Percentiles rank a stretch among this genome's conserved stretches.
These are phyloP conservation scores for Exophiala bonariae DNA, from an alignment of 2,329 filamentous ascomycete genomes.

Conservation along the genomic window DNA sequence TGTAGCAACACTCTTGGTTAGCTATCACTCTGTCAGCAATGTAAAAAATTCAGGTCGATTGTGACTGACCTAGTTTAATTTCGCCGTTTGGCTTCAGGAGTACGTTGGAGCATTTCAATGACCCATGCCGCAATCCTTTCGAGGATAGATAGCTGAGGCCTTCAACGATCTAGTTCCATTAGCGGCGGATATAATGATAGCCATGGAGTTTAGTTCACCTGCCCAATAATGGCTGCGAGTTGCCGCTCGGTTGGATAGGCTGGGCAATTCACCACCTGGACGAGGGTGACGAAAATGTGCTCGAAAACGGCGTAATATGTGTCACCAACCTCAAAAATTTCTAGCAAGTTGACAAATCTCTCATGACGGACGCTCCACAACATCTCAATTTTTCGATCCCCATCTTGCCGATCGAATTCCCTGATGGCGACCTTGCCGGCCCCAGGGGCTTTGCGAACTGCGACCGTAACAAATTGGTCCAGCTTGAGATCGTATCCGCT, in stretches of 20 bases:
- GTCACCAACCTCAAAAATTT: slow-evolving; percentile 17
- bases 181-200: slow-evolving; percentile 7
- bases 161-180: slow-evolving; percentile 26
- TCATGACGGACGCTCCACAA: slow-evolving; percentile 12
- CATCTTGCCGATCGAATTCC: slow-evolving; percentile 8
- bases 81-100: slow-evolving; percentile 29
- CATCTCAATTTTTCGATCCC: slow-evolving; percentile 12
- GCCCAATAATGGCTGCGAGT: slow-evolving; percentile 25
- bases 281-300: slow-evolving; percentile 20
- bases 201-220: slow-evolving; percentile 20
- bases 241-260: slow-evolving; percentile 21
- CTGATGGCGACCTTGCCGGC: slow-evolving; percentile 23
- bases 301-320: slow-evolving; percentile 15
- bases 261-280: slow-evolving; percentile 22
- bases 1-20: slow-evolving; percentile 3
- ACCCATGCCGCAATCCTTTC: slow-evolving; percentile 26
- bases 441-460: slow-evolving; percentile 10
- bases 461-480: slow-evolving; percentile 20
- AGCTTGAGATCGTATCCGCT: slow-evolving; percentile 27
- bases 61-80: slow-evolving; percentile 31
- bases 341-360: slow-evolving; percentile 12
- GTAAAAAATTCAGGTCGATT: slow-evolving; percentile 12
- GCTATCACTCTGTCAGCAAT: slow-evolving; percentile 11
- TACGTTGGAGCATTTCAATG: slow-evolving; percentile 31
- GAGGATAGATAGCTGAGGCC: slow-evolving; percentile 24